A percentile compares a stretch with the other conserved stretches of the same genome.
These are phyloP conservation scores for Rubus idaeus DNA, from an alignment of 306 rosid species.

Conservation along the genomic window DNA sequence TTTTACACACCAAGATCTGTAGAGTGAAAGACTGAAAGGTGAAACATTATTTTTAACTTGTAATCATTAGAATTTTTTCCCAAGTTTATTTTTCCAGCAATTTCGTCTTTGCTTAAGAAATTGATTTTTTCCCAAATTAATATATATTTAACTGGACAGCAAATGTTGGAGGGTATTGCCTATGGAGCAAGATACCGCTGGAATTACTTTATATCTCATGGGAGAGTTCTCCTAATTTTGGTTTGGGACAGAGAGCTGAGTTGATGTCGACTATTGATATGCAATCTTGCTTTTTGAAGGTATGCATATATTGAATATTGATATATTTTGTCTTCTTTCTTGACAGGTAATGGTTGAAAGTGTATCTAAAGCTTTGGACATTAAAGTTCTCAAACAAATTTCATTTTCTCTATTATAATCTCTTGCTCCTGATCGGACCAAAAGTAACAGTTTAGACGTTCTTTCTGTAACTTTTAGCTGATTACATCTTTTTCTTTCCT, in stretches of 20 bases:
- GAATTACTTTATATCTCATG: slow-evolving; percentile 55
- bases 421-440: slow-evolving; percentile 19
- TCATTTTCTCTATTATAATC: slow-evolving; percentile 5
- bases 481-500: slow-evolving; percentile 16
- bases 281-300: slow-evolving; percentile 71
- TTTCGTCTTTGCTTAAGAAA: not conserved
- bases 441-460: not conserved
- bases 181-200: slow-evolving; percentile 63
- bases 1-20: not conserved
- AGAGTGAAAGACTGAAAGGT: slow-evolving; percentile 9
- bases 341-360: slow-evolving; percentile 22
- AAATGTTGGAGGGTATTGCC: slow-evolving; percentile 52
- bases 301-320: slow-evolving; percentile 29
- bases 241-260: slow-evolving; percentile 64
- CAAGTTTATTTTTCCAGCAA: not conserved
- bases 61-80: not conserved
- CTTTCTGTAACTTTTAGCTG: slow-evolving; percentile 5
- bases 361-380: slow-evolving; percentile 11
- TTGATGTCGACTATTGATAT: slow-evolving; percentile 46
- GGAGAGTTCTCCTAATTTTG: slow-evolving; percentile 53
- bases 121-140: not conserved
- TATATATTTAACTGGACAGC: slow-evolving; percentile 48
- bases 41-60: not conserved
- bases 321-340: slow-evolving; percentile 9
- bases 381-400: not conserved